Percentiles rank a stretch among this genome's conserved stretches.
Evolutionary conservation across 23 red algal species (phyloP).

Genomic region (Gracilaria domingensis): DNA sequence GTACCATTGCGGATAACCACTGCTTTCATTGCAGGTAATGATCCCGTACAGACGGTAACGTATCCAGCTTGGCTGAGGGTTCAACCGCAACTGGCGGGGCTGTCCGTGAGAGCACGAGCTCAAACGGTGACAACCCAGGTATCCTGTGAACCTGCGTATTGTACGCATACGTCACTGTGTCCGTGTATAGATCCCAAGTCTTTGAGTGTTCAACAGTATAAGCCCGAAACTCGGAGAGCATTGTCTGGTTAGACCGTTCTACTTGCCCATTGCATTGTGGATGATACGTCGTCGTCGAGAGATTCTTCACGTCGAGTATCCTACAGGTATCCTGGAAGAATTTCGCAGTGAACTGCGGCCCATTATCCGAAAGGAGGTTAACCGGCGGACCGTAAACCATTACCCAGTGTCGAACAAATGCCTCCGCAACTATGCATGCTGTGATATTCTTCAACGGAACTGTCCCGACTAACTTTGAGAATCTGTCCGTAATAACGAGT

Average conservation of each 20-base stretch:
- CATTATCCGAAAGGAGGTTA: conserved; percentile 17
- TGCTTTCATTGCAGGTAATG: background rate
- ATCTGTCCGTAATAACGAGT: conserved; percentile 28
- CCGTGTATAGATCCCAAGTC: background rate
- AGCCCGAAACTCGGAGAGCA: background rate
- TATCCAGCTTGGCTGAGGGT: background rate
- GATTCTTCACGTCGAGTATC: conserved; percentile 3
- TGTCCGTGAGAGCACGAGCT: conserved; percentile 1
- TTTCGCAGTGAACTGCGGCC: background rate
- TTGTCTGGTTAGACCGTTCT: background rate
- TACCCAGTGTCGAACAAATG: background rate
- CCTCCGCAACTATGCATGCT: background rate
- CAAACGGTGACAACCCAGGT: conserved; percentile 22
- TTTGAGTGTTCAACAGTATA: background rate
- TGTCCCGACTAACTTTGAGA: conserved; percentile 26
- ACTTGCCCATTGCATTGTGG: background rate
- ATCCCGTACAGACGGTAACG: background rate
- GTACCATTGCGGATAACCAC: background rate
- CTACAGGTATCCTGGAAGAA: conserved; percentile 31
- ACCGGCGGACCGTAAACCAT: background rate
- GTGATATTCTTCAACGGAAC: background rate
- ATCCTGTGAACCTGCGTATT: background rate
- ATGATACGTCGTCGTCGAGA: conserved; percentile 24
- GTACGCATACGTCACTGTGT: background rate
- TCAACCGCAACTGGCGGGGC: background rate